phyloP scores from a whole-genome alignment of 768 basidiomycete species.

The Grammothele lineata region DNA sequence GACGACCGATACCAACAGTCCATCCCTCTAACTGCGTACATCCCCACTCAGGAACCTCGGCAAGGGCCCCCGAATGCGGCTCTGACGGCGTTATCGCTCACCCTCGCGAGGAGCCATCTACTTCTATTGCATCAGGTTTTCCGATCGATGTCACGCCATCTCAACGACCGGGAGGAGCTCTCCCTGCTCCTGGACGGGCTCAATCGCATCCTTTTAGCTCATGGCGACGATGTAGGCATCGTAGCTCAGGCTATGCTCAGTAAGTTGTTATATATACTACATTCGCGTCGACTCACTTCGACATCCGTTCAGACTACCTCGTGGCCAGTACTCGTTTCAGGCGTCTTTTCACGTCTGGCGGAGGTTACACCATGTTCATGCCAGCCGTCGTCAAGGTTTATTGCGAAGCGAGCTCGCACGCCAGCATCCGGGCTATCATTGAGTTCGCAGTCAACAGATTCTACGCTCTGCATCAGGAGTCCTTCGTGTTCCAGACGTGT shows the following conservation, averaged over 20 bases:
- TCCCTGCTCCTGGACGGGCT: slow-evolving; percentile 64
- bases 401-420: slow-evolving; percentile 51
- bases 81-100: slow-evolving; percentile 48
- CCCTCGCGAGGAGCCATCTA: slow-evolving; percentile 64
- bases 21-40: slow-evolving; percentile 34
- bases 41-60: slow-evolving; percentile 5
- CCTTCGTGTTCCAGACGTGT: slow-evolving; percentile 71
- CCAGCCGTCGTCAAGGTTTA: slow-evolving; percentile 69
- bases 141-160: slow-evolving; percentile 64
- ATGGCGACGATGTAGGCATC: slow-evolving; percentile 73
- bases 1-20: slow-evolving; percentile 38
- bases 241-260: slow-evolving; percentile 72
- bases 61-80: slow-evolving; percentile 14
- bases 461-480: slow-evolving; percentile 67
- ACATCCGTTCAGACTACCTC: slow-evolving; percentile 39
- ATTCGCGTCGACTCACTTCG: neutral
- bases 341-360: slow-evolving; percentile 68
- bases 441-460: slow-evolving; percentile 71
- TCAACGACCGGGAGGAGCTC: slow-evolving; percentile 66
- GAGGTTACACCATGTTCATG: slow-evolving; percentile 74
- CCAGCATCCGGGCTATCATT: slow-evolving; percentile 59
- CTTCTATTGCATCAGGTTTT: slow-evolving; percentile 68
- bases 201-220: slow-evolving; percentile 61
- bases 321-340: slow-evolving; percentile 73
- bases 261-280: slow-evolving; percentile 28